These are phyloP conservation scores for Apiospora phragmitis DNA, from an alignment of 2,329 filamentous ascomycete genomes.

Conservation along the genomic window DNA sequence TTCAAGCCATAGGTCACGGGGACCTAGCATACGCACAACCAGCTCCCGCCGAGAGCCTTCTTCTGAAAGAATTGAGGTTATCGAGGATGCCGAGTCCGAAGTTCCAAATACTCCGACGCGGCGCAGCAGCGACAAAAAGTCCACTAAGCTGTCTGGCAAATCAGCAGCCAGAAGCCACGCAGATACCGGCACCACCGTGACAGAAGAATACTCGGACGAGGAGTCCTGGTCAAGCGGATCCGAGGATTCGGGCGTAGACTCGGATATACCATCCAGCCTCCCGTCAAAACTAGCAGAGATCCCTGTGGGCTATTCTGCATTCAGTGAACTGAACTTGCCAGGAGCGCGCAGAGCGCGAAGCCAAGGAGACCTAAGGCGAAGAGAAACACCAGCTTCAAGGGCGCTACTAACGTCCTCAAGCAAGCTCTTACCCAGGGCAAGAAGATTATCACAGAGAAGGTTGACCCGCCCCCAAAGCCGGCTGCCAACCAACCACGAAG, in stretches of 20 bases:
- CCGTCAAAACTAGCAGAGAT: slow-evolving; percentile 59
- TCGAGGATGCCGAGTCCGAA: slow-evolving; percentile 38
- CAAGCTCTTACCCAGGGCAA: slow-evolving; percentile 65
- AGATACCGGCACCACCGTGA: slow-evolving; percentile 28
- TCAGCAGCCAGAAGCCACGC: slow-evolving; percentile 19
- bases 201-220: slow-evolving; percentile 34
- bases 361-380: slow-evolving; percentile 47
- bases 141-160: slow-evolving; percentile 25
- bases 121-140: slow-evolving; percentile 29
- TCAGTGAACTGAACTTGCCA: slow-evolving; percentile 62
- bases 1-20: slow-evolving; percentile 30
- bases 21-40: slow-evolving; percentile 22
- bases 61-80: slow-evolving; percentile 32
- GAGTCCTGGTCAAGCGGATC: slow-evolving; percentile 36
- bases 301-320: slow-evolving; percentile 66
- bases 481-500: slow-evolving; percentile 59
- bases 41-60: slow-evolving; percentile 24
- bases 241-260: slow-evolving; percentile 32
- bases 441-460: slow-evolving; percentile 64
- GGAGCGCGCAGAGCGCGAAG: slow-evolving; percentile 44
- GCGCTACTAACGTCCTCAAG: slow-evolving; percentile 63
- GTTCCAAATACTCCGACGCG: slow-evolving; percentile 41
- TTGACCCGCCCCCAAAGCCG: slow-evolving; percentile 53
- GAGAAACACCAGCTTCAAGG: slow-evolving; percentile 58
- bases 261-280: slow-evolving; percentile 40